Conservation (phyloP, 1,284 basidiomycete genomes). For the Cryptococcus hybrid region DNA sequence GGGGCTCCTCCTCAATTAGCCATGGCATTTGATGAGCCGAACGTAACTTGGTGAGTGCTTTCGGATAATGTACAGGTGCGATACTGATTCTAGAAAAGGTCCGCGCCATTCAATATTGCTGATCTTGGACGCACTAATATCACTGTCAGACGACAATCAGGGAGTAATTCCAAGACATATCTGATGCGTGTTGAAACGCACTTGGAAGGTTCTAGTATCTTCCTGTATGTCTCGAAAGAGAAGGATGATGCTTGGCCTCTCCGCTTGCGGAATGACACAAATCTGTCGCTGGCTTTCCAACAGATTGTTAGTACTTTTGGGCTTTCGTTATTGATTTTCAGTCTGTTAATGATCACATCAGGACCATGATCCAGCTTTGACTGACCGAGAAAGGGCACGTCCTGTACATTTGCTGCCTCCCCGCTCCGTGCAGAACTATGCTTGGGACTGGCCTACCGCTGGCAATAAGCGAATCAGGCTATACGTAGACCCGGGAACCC, state of each 20-base stretch:
- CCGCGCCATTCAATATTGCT: constrained; percentile 85
- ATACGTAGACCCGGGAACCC: constrained; percentile 54
- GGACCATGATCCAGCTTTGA: constrained; percentile 45
- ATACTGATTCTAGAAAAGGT: constrained; percentile 58
- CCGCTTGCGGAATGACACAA: constrained; percentile 84
- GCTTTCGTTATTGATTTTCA: background rate
- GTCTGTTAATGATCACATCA: constrained; percentile 4
- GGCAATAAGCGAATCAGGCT: constrained; percentile 78
- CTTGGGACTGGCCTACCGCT: constrained; percentile 93
- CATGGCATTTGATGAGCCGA: constrained; percentile 78
- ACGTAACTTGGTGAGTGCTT: constrained; percentile 71
- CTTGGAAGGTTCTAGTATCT: constrained; percentile 85
- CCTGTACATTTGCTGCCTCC: constrained; percentile 24
- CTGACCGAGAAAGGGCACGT: constrained; percentile 42
- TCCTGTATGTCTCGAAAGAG: constrained; percentile 70
- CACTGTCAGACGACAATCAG: constrained; percentile 51
- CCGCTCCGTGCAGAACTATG: constrained; percentile 58
- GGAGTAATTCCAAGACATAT: constrained; percentile 52
- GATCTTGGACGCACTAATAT: constrained; percentile 86
- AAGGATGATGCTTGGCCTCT: constrained; percentile 79
- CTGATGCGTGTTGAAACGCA: constrained; percentile 80
- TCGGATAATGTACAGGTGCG: background rate
- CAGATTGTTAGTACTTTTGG: constrained; percentile 64
- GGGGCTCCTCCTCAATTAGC: constrained; percentile 67
- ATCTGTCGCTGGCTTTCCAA: constrained; percentile 66